Conservation (phyloP, 352 stramenopile genomes). For the Globisporangium abappressorium region DNA sequence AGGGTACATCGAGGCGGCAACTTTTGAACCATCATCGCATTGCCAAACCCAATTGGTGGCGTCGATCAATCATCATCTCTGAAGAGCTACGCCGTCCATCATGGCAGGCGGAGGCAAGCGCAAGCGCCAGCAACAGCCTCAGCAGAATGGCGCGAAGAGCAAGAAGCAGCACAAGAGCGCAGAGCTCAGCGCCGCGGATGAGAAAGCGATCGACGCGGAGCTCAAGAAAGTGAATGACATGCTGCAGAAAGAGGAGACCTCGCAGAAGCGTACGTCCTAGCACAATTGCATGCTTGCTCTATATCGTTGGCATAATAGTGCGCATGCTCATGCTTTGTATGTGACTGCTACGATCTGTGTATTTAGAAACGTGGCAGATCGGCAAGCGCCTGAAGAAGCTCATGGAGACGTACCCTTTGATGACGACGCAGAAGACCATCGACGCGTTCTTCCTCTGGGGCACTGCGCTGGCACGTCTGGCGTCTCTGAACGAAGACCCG, state of each 20-base stretch:
- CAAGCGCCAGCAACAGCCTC: constrained; percentile 14
- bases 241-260: constrained; percentile 63
- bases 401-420: constrained; percentile 52
- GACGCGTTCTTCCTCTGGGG: constrained; percentile 83
- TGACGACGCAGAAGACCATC: constrained; percentile 52
- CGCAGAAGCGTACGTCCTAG: constrained; percentile 41
- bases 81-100: neutral
- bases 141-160: neutral
- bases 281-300: neutral
- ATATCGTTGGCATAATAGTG: neutral
- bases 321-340: neutral
- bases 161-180: constrained; percentile 15
- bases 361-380: constrained; percentile 81
- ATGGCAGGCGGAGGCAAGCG: constrained; percentile 13
- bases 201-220: constrained; percentile 26
- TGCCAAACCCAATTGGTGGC: constrained; percentile 6
- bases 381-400: constrained; percentile 81
- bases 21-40: constrained; percentile 1
- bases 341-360: constrained; percentile 1
- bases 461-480: constrained; percentile 66
- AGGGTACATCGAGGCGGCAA: neutral
- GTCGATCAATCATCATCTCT: neutral
- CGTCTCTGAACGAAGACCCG: constrained; percentile 73
- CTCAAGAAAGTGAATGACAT: constrained; percentile 52
- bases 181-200: constrained; percentile 6